Conservation (phyloP, 2,329 filamentous ascomycete species). For the Aspergillus floridensis region DNA sequence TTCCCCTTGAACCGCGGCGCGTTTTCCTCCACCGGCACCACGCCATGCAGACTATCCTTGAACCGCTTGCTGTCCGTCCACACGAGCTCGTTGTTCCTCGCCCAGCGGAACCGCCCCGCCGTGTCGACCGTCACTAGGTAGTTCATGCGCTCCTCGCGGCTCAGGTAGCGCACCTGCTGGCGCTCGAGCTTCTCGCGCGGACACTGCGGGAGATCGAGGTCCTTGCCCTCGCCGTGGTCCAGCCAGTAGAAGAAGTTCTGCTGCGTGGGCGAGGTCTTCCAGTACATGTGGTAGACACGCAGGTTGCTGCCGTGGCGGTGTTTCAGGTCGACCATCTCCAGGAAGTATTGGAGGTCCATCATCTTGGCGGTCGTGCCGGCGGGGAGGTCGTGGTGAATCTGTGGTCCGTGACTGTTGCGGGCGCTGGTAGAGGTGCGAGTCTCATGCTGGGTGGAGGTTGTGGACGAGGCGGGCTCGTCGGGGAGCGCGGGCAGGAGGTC, state of each 20-base stretch:
- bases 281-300: conserved; percentile 76
- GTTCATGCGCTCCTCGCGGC: conserved; percentile 73
- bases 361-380: conserved; percentile 66
- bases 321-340: conserved; percentile 81
- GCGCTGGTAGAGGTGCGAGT: not conserved
- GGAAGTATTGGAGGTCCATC: conserved; percentile 83
- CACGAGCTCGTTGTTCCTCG: conserved; percentile 74
- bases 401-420: conserved; percentile 7
- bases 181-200: conserved; percentile 71
- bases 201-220: conserved; percentile 68
- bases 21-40: conserved; percentile 61
- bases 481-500: conserved; percentile 22
- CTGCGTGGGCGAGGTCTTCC: conserved; percentile 72
- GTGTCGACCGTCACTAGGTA: conserved; percentile 76
- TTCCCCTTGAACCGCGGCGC: conserved; percentile 54
- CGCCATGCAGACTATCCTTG: conserved; percentile 75
- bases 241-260: conserved; percentile 97
- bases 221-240: conserved; percentile 72
- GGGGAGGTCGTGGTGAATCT: conserved; percentile 48
- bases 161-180: conserved; percentile 80
- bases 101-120: conserved; percentile 78
- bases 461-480: conserved; percentile 22
- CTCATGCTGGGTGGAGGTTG: not conserved
- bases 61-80: conserved; percentile 68
- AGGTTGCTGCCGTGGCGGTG: conserved; percentile 85